Base-by-base conservation (phyloP, 441 rosid genomes). In the Erodium texanum region DNA sequence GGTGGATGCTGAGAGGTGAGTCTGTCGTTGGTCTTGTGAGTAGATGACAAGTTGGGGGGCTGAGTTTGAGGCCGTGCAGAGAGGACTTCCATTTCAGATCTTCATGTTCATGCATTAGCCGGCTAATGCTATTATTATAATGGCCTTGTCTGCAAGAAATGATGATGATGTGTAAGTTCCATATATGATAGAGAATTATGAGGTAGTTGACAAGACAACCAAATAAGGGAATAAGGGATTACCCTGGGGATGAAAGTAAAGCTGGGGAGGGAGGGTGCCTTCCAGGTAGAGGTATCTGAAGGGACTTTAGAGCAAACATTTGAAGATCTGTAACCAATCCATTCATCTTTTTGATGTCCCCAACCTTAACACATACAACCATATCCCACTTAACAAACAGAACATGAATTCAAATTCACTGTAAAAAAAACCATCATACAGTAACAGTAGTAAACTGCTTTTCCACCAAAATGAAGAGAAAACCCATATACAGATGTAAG, bases 221-320 rank as follows among this genome's bases (percentile, higher is more conserved):
- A 4, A 32, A 32, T 0, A 3, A 3, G 36, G 36, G n/a, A 3
- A 3, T 0, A 12, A 41, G 10, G 48, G 12, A 10, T 62, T 84
- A 88, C 94, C 89, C 78, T 24, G 67, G 70, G 36, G 36, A 32
- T 12, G 83, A 73, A 62, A 82, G 74, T 16, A 54, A 18, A 75
- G 83, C 73, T 15, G 83, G 79, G 14, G 94, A 83, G 56, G 94
- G 90, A 71, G 87, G 94, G 73, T 88, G 94, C 59, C 89, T 81
- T 20, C 90, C 94, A 7, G 94, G 94, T 63, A 83, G 79, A 0
- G 94, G 94, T 66, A 88, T 84, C 66, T 75, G 85, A 62, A 88
- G 83, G 27, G 84, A 59, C 70, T 86, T 83, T 64, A 85, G 88
- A 68, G 86, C 94, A 80, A 84, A 88, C 87, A 88, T 86, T 78